These are phyloP conservation scores for Eucalyptus pauciflora DNA, from an alignment of 345 rosid species.

Conservation along the genomic window DNA sequence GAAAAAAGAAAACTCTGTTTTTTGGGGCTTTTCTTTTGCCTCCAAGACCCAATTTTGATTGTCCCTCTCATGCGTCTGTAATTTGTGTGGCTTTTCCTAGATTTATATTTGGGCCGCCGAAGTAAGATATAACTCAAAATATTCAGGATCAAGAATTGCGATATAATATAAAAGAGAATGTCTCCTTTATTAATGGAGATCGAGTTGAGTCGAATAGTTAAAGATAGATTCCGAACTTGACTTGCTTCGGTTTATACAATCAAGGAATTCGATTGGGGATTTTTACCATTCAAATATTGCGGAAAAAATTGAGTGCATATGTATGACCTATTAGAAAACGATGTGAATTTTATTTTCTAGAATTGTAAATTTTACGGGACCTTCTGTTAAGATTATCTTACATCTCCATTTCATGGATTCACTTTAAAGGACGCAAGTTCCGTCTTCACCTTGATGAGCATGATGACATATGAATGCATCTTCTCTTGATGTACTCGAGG, in stretches of 20 bases:
- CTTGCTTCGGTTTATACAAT: not conserved
- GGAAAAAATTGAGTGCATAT: no score
- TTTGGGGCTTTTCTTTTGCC: not conserved
- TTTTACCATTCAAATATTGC: not conserved
- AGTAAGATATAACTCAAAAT: no score
- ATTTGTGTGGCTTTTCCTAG: not conserved
- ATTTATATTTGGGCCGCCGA: accelerated
- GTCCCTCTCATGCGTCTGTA: not conserved
- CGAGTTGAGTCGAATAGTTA: not conserved
- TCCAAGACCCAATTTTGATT: not conserved
- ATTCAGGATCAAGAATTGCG: no score
- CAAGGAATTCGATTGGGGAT: not conserved
- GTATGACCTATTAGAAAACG: no score
- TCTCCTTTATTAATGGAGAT: not conserved
- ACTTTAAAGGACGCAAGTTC: no score
- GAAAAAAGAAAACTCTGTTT: no score
- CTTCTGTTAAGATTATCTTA: no score
- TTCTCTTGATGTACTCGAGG: not conserved
- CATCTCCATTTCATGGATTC: not conserved
- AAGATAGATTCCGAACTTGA: no score
- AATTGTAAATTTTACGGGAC: no score
- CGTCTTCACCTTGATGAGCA: not conserved
- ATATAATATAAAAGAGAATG: not conserved
- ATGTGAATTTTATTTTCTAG: no score
- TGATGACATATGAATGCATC: not conserved